Evolutionary conservation across 805 yeast species (phyloP), one percentile per base, ranked within the genome.

Genomic region (Spathaspora hagerdaliae): DNA sequence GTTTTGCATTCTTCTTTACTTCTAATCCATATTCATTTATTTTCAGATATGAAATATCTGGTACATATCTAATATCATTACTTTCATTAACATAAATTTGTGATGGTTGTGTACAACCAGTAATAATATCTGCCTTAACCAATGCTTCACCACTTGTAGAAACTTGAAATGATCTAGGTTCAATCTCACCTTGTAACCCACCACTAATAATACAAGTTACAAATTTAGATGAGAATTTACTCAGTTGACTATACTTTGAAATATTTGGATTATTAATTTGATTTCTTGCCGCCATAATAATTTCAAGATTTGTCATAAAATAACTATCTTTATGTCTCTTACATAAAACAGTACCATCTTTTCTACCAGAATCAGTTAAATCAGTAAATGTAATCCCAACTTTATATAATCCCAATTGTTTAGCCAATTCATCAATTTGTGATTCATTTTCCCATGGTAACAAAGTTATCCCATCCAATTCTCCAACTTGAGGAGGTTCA

Each of bases 131-230:
- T 0, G 98, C 96, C 41, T 78, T 77, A 0, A 88, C 89, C 58
- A 94, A 72, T 0, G 89, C 95, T 65, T 94, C 97, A 0, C 96
- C 96, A 47, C 82, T 77, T 31, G 82, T 81, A 5, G 95, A 84
- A 0, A 89, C 96, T 64, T 94, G 99, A 64, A 91, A 94, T 35
- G 95, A 79, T 13, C 86, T 73, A 3, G 96, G 86, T 58, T 92
- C 99, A 58, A 94, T 92, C 50, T 92, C 96, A 19, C 95, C 94
- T 41, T 81, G 67, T 11, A 75, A 60, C 51, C 96, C 95, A n/a
- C 99, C 99, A 1, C 95, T 80, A 2, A 94, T 75, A 19, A 90
- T 92, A 67, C 97, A 91, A 0, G 98, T 92, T 14, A 91, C 92
- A 61, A 89, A 94, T 59, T 89, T 88, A 7, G 97, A 90, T 12